A percentile compares a stretch with the other conserved stretches of the same genome.
phyloP scores from a whole-genome alignment of 257 asterid genomes.

The Lycium barbarum region DNA sequence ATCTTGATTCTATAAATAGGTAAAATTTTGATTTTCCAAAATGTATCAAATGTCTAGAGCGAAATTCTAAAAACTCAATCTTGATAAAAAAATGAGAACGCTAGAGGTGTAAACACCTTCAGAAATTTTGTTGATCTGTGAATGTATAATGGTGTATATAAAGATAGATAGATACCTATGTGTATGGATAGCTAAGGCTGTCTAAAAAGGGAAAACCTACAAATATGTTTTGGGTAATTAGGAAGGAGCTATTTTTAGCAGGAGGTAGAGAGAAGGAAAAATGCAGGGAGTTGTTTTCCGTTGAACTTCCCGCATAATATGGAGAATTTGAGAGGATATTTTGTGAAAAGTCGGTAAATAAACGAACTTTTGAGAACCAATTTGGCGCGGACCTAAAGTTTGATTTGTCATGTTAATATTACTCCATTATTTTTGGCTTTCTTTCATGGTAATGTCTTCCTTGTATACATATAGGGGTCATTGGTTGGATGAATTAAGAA shows the following conservation, averaged over 20 bases:
- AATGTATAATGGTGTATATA: background rate
- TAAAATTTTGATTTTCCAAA: background rate
- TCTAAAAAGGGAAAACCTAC: background rate
- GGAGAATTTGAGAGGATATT: constrained; percentile 43
- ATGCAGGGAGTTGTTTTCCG: constrained; percentile 29
- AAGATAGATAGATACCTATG: background rate
- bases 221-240: background rate
- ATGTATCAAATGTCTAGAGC: background rate
- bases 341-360: constrained; percentile 26
- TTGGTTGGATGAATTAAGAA: background rate
- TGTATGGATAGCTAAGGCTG: background rate
- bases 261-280: constrained; percentile 21
- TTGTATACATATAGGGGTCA: too few relatives aligned
- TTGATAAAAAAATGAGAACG: background rate
- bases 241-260: constrained; percentile 2
- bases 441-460: too few relatives aligned
- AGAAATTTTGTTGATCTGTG: background rate
- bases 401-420: background rate
- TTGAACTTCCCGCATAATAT: constrained; percentile 40
- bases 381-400: background rate
- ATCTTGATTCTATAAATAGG: background rate
- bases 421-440: background rate
- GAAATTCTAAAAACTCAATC: background rate
- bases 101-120: background rate
- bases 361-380: constrained; percentile 35